Percentiles rank a stretch among this genome's conserved stretches.
phyloP scores from a whole-genome alignment of 805 yeast genomes.

The Candida saitoana region DNA sequence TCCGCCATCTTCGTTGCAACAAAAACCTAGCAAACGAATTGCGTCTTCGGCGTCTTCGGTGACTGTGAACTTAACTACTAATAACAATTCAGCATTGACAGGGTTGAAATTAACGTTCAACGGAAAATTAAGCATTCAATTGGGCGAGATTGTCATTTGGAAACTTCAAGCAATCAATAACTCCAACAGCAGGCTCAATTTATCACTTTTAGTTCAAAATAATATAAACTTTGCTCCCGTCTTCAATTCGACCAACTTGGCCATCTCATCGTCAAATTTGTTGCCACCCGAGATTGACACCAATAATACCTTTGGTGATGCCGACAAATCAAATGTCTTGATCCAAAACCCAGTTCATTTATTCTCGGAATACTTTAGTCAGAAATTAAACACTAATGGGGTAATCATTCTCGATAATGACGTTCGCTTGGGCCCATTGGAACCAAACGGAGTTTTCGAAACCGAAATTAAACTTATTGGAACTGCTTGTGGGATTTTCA shows the following conservation, averaged over 20 bases:
- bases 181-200: constrained; percentile 45
- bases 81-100: constrained; percentile 22
- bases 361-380: constrained; percentile 28
- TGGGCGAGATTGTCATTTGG: constrained; percentile 63
- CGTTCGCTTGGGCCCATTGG: constrained; percentile 57
- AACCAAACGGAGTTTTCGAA: constrained; percentile 60
- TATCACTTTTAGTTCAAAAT: constrained; percentile 44
- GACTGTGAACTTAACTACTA: constrained; percentile 33
- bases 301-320: constrained; percentile 1
- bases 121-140: constrained; percentile 56
- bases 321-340: constrained; percentile 8
- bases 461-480: constrained; percentile 60
- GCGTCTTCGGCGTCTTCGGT: constrained; percentile 13
- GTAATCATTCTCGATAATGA: constrained; percentile 63
- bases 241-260: constrained; percentile 9
- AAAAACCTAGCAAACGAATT: neutral
- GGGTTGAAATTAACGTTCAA: constrained; percentile 48
- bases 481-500: constrained; percentile 59
- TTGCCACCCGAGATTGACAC: constrained; percentile 7
- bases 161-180: constrained; percentile 62
- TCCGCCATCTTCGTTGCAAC: constrained; percentile 1
- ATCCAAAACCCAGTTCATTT: constrained; percentile 22
- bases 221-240: constrained; percentile 23
- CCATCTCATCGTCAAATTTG: constrained; percentile 16
- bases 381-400: constrained; percentile 48